Percentiles rank a stretch among this genome's conserved stretches.
Conservation (phyloP, 257 asterid species). For the Plectranthus barbatus region DNA sequence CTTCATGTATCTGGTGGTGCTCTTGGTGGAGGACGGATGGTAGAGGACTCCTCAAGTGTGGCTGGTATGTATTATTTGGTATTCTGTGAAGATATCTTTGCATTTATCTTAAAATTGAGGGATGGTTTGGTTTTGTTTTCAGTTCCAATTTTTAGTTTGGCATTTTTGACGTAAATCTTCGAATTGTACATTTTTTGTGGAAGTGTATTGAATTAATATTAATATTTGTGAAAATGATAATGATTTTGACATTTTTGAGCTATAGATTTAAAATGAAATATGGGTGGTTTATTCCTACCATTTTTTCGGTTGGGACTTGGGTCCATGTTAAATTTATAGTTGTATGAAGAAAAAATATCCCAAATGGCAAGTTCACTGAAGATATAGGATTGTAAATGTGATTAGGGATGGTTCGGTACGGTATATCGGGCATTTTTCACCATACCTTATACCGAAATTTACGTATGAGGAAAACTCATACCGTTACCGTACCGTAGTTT, state of each 20-base stretch:
- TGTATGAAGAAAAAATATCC: not conserved
- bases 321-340: not conserved
- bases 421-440: no score
- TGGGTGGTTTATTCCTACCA: not conserved
- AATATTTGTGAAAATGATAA: not conserved
- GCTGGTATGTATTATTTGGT: constrained; percentile 53
- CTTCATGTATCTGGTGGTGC: constrained; percentile 99
- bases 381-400: not conserved
- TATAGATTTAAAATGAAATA: not conserved
- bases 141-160: not conserved
- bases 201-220: no score
- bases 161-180: not conserved
- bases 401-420: no score
- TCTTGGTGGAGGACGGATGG: constrained; percentile 99
- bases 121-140: not conserved
- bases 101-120: not conserved
- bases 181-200: not conserved
- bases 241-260: not conserved
- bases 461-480: no score
- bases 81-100: constrained; percentile 4
- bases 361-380: not conserved
- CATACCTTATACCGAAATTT: no score
- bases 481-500: no score
- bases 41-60: constrained; percentile 96
- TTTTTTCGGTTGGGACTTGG: not conserved